These are phyloP conservation scores for Tetrahymena thermophila DNA, from an alignment of 73 alveolate species.

Conservation along the genomic window DNA sequence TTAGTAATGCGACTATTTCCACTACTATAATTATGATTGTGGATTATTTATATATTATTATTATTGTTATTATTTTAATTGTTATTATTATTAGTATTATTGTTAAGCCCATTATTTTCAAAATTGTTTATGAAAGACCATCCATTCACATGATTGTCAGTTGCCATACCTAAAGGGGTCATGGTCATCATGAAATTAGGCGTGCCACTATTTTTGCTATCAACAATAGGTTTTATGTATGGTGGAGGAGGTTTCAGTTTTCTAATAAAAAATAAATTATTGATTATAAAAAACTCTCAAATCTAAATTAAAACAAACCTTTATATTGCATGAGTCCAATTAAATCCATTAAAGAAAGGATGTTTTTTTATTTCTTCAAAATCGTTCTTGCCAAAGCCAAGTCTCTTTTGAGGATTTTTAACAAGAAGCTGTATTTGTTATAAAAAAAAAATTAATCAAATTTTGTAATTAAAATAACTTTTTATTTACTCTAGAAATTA, in stretches of 20 bases:
- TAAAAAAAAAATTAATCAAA: neutral
- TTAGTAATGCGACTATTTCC: neutral
- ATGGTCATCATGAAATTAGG: neutral
- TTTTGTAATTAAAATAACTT: neutral
- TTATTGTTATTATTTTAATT: neutral
- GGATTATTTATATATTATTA: neutral
- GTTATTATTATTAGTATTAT: neutral
- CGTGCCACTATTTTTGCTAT: neutral
- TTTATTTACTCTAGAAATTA: neutral
- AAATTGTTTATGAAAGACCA: conserved; percentile 31
- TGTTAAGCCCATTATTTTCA: neutral
- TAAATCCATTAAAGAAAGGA: conserved; percentile 64
- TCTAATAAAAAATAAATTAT: neutral
- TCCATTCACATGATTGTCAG: conserved; percentile 28
- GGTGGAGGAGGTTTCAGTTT: conserved; percentile 32
- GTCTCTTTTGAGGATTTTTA: neutral
- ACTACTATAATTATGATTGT: neutral
- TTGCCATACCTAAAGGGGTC: neutral
- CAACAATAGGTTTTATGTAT: neutral
- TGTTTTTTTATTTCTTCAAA: conserved; percentile 82
- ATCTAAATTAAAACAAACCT: neutral
- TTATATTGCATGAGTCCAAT: conserved; percentile 54
- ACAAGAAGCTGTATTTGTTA: neutral
- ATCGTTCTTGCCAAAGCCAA: conserved; percentile 13
- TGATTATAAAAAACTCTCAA: neutral